Evolutionary conservation across 2,329 filamentous ascomycete species (phyloP).

Genomic region (Westerdykella sp.): DNA sequence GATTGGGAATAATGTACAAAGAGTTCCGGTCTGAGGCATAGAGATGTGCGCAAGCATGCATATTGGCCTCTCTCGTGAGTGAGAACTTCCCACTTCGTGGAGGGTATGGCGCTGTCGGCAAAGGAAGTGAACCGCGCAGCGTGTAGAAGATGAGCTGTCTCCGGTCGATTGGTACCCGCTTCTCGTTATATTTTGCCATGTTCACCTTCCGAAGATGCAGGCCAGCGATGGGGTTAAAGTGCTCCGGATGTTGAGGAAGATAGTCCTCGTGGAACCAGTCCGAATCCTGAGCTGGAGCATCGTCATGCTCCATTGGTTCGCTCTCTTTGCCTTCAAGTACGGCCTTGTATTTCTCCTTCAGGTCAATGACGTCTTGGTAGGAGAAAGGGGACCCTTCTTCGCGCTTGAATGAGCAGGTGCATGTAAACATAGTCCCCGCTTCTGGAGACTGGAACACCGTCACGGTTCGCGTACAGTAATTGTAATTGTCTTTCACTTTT

Average conservation of each 20-base stretch:
- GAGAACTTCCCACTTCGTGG: background rate
- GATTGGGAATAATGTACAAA: too few species aligned
- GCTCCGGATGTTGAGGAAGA: constrained; percentile 25
- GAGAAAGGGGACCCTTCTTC: constrained; percentile 33
- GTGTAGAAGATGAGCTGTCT: constrained; percentile 30
- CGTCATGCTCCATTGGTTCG: constrained; percentile 21
- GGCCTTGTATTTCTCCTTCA: constrained; percentile 31
- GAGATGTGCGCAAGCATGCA: too few species aligned
- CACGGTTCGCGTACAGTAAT: constrained; percentile 48
- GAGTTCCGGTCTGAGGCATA: too few species aligned
- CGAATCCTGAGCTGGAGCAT: constrained; percentile 18
- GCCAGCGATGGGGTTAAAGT: constrained; percentile 39
- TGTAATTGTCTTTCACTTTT: constrained; percentile 45
- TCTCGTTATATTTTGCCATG: constrained; percentile 46
- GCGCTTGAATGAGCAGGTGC: constrained; percentile 47
- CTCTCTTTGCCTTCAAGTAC: constrained; percentile 31
- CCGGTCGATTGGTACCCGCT: constrained; percentile 31
- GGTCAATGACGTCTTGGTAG: constrained; percentile 30
- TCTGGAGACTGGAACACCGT: constrained; percentile 45
- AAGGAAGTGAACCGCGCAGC: constrained; percentile 28
- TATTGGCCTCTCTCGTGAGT: too few species aligned
- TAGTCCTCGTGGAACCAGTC: constrained; percentile 24
- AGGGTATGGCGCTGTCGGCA: constrained; percentile 21
- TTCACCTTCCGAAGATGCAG: constrained; percentile 49
- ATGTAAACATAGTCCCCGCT: constrained; percentile 33